Conservation (phyloP, 2,329 filamentous ascomycete species). For the Penicillium sp. region DNA sequence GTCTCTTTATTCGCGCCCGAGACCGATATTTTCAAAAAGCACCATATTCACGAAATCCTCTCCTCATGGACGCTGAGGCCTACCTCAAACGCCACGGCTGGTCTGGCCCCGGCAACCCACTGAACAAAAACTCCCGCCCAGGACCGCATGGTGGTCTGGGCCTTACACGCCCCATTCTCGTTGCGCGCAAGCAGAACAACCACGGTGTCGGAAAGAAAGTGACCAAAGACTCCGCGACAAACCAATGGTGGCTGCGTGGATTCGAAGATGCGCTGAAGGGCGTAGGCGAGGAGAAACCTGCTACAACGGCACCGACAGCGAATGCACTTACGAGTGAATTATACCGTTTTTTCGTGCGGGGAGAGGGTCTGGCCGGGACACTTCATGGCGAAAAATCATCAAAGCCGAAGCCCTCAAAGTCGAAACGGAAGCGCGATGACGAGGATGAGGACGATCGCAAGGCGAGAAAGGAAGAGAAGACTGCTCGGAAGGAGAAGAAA, state of each 20-base stretch:
- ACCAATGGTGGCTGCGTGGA: constrained; percentile 97
- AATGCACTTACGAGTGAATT: constrained; percentile 55
- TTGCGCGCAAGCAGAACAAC: constrained; percentile 79
- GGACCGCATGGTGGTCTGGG: constrained; percentile 66
- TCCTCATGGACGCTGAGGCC: constrained; percentile 77
- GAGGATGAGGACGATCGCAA: constrained; percentile 19
- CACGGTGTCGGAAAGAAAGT: constrained; percentile 79
- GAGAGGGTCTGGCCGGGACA: constrained; percentile 75
- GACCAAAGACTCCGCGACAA: constrained; percentile 57
- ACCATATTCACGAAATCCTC: not conserved
- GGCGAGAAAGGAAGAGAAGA: constrained; percentile 28
- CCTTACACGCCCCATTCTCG: constrained; percentile 77
- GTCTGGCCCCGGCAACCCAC: constrained; percentile 83
- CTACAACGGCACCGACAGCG: constrained; percentile 50
- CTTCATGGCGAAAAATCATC: constrained; percentile 22
- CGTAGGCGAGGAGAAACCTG: constrained; percentile 61
- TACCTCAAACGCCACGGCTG: constrained; percentile 86
- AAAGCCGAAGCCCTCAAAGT: constrained; percentile 11
- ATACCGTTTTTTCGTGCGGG: constrained; percentile 82
- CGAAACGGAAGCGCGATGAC: constrained; percentile 40
- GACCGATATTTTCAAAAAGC: not conserved
- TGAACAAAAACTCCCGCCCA: constrained; percentile 64
- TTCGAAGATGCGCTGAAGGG: constrained; percentile 89
- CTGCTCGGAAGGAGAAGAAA: constrained; percentile 31
- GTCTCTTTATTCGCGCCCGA: not conserved